phyloP scores from a whole-genome alignment of 441 rosid species.

The Arabidopsis hybrid region DNA sequence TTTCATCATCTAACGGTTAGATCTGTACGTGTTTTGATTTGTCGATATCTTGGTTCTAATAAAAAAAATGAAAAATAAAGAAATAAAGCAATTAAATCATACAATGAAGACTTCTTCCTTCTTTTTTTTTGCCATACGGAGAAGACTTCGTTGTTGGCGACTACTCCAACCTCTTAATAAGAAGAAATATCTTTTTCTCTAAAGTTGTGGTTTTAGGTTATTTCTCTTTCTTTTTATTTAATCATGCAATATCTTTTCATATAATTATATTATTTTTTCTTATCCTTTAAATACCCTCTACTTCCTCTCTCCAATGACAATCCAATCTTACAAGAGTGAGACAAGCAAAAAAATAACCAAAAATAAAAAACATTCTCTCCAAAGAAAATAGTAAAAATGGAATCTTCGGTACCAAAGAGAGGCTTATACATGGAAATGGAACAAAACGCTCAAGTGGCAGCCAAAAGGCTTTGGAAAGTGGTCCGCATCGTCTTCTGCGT shows the following conservation, averaged over 20 bases:
- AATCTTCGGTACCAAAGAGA: constrained; percentile 31
- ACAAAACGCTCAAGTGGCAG: constrained; percentile 52
- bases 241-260: constrained; percentile 14
- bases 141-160: constrained; percentile 36
- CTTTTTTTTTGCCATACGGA: background rate
- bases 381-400: constrained; percentile 18
- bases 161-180: constrained; percentile 38
- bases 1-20: constrained; percentile 32
- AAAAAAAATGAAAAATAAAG: background rate
- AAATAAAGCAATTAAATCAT: constrained; percentile 34
- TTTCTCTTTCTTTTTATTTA: constrained; percentile 9
- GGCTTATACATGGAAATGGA: constrained; percentile 55
- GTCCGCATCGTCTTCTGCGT: constrained; percentile 60
- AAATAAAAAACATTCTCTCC: background rate
- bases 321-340: constrained; percentile 27
- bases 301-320: constrained; percentile 27
- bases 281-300: constrained; percentile 40
- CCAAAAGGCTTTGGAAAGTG: constrained; percentile 69
- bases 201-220: constrained; percentile 44
- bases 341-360: constrained; percentile 26
- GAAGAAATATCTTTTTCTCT: constrained; percentile 12
- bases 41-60: constrained; percentile 13
- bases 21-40: constrained; percentile 28
- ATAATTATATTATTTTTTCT: constrained; percentile 5
- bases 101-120: constrained; percentile 19